Base-by-base conservation (phyloP, 1,284 basidiomycete species). In the Caloboletus firmus region DNA sequence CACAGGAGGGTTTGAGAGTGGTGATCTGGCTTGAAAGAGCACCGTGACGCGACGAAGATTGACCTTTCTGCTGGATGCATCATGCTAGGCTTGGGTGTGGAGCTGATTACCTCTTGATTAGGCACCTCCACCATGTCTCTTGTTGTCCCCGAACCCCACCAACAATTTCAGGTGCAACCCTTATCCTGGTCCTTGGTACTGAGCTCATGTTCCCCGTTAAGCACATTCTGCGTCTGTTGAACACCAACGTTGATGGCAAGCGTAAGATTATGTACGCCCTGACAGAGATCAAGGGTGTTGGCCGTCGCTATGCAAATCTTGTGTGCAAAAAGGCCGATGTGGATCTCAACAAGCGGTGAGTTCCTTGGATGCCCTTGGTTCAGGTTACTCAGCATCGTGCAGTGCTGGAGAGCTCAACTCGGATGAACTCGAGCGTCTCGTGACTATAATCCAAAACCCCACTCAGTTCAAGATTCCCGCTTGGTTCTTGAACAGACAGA, bases 301-400 rank as follows among this genome's bases (percentile, higher is more conserved):
- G 97, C 72, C 90, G 97, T 62, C 91, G 97, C 59, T 99, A 98
- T 80, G 87, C 97, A 74, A 99, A 99, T 81, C 81, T 99, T 70
- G 96, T 99, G 68, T 98, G 95, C 89, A 99, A 99, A 82, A 99
- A 99, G 85, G 97, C 97, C 65, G 97, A 99, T 81, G 92, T 99
- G 56, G 95, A 99, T 75, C 85, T 99, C 63, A 91, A 85, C 84
- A 99, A 99, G 82, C 93, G 97, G 95, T 97, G 68, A 61, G 90
- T 79, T 22, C 0, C 13, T n/a, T 42, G 39, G 15, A 17, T 32
- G 11, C 10, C 17, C 32, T 26, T 24, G 40, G 20, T 17, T 18
- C 15, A 31, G 36, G 30, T 45, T 20, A 11, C 50, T 60, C 37
- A 60, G 5, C 17, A 49, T 18, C 2, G 8, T 43, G 18, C 69